A percentile compares a stretch with the other conserved stretches of the same genome.
These are phyloP conservation scores for Atkinsonella texensis DNA, from an alignment of 2,329 filamentous ascomycete species.

Conservation along the genomic window DNA sequence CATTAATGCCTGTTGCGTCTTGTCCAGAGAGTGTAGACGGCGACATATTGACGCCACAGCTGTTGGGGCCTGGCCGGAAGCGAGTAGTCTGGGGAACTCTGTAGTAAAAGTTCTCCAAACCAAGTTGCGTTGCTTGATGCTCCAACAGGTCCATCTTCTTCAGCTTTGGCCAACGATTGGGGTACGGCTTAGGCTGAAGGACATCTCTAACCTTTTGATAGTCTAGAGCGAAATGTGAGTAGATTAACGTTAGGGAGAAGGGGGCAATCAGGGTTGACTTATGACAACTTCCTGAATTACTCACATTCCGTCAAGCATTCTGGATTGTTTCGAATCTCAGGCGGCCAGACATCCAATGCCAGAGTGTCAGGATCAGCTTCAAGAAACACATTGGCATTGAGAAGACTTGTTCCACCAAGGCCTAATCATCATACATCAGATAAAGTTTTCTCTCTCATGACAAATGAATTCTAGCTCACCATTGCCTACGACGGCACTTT, in stretches of 20 bases:
- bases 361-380: constrained; percentile 44
- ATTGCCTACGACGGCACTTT: constrained; percentile 50
- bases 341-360: constrained; percentile 43
- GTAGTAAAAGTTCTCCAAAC: constrained; percentile 39
- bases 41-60: constrained; percentile 51
- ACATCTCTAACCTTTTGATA: constrained; percentile 43
- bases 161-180: constrained; percentile 42
- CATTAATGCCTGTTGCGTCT: constrained; percentile 53
- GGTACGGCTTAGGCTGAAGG: constrained; percentile 47
- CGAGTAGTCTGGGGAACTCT: constrained; percentile 50
- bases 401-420: constrained; percentile 52
- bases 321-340: constrained; percentile 35
- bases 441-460: background rate
- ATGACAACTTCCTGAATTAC: constrained; percentile 11
- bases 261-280: too few relatives aligned
- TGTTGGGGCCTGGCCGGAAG: constrained; percentile 49
- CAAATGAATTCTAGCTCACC: constrained; percentile 23
- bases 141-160: constrained; percentile 46
- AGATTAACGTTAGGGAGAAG: background rate
- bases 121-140: constrained; percentile 41
- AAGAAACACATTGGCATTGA: constrained; percentile 58
- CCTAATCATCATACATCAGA: constrained; percentile 14
- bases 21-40: constrained; percentile 48
- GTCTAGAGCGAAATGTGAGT: constrained; percentile 26
- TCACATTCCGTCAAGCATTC: constrained; percentile 35